Evolutionary conservation across 208 protist genomes (phyloP).

Genomic region (Leishmania gerbilli): DNA sequence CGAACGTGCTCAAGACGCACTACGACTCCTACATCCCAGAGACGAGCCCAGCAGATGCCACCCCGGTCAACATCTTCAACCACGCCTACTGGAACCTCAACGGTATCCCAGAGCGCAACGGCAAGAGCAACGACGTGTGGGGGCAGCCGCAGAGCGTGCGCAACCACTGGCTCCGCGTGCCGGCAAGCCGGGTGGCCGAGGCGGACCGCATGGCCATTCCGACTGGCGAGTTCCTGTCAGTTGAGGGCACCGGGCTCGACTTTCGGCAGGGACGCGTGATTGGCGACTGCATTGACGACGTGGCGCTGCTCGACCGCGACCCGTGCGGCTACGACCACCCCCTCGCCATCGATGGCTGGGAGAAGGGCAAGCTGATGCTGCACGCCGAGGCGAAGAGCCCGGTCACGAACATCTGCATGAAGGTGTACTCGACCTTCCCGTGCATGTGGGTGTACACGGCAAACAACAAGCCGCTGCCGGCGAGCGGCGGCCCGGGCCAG

Average conservation of each 20-base stretch:
- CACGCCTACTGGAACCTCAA: slow-evolving; percentile 78
- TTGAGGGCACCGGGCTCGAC: slow-evolving; percentile 39
- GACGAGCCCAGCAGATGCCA: slow-evolving; percentile 44
- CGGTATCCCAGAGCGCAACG: slow-evolving; percentile 39
- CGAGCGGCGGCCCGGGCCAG: slow-evolving; percentile 44
- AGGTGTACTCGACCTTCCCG: slow-evolving; percentile 63
- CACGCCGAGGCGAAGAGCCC: slow-evolving; percentile 54
- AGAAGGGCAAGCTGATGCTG: slow-evolving; percentile 38
- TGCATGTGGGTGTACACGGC: slow-evolving; percentile 73
- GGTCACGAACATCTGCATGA: slow-evolving; percentile 53
- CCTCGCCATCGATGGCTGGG: slow-evolving; percentile 40
- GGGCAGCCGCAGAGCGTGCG: slow-evolving; percentile 28
- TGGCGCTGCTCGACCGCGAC: slow-evolving; percentile 35
- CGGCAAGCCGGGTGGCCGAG: slow-evolving; percentile 32
- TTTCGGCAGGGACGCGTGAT: slow-evolving; percentile 39
- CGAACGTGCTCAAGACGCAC: slow-evolving; percentile 36
- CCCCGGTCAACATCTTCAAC: slow-evolving; percentile 58
- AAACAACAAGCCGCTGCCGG: slow-evolving; percentile 51
- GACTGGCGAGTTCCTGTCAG: slow-evolving; percentile 39
- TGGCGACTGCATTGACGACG: slow-evolving; percentile 43
- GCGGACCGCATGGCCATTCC: slow-evolving; percentile 41
- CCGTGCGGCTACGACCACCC: slow-evolving; percentile 70
- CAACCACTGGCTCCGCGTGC: slow-evolving; percentile 52
- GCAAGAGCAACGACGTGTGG: background rate
- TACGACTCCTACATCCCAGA: slow-evolving; percentile 45